phyloP scores from a whole-genome alignment of 305 asterid species.

The Lippia alba region DNA sequence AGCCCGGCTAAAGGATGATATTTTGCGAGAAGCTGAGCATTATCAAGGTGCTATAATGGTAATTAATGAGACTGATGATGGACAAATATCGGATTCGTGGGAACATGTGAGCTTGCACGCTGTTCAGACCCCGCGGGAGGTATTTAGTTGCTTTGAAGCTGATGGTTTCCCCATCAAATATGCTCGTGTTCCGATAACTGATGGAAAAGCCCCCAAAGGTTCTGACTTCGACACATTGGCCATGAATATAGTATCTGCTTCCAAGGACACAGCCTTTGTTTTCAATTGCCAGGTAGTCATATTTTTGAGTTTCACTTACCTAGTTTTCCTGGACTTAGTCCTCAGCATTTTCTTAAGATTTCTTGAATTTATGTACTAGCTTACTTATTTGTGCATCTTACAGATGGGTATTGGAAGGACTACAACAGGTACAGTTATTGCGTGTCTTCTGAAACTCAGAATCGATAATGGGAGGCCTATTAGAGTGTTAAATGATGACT shows the following conservation, averaged over 20 bases:
- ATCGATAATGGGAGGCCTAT: slow-evolving; percentile 92
- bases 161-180: slow-evolving; percentile 90
- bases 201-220: slow-evolving; percentile 98
- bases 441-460: slow-evolving; percentile 93
- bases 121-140: slow-evolving; percentile 96
- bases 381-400: slow-evolving; percentile 29
- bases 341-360: slow-evolving; percentile 19
- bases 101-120: slow-evolving; percentile 75
- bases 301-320: slow-evolving; percentile 29
- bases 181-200: slow-evolving; percentile 99
- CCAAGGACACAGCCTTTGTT: slow-evolving; percentile 92
- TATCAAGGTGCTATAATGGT: slow-evolving; percentile 96
- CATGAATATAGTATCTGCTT: slow-evolving; percentile 83
- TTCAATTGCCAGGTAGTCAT: slow-evolving; percentile 89
- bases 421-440: slow-evolving; percentile 95
- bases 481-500: slow-evolving; percentile 62
- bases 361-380: slow-evolving; percentile 30
- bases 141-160: slow-evolving; percentile 79
- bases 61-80: slow-evolving; percentile 92
- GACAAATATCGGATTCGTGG: slow-evolving; percentile 94
- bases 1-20: slow-evolving; percentile 94
- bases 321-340: slow-evolving; percentile 30
- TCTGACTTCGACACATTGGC: slow-evolving; percentile 90
- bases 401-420: slow-evolving; percentile 99
- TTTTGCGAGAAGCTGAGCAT: slow-evolving; percentile 90